These are phyloP conservation scores for Cadophora malorum DNA, from an alignment of 2,329 filamentous ascomycete genomes.

Conservation along the genomic window DNA sequence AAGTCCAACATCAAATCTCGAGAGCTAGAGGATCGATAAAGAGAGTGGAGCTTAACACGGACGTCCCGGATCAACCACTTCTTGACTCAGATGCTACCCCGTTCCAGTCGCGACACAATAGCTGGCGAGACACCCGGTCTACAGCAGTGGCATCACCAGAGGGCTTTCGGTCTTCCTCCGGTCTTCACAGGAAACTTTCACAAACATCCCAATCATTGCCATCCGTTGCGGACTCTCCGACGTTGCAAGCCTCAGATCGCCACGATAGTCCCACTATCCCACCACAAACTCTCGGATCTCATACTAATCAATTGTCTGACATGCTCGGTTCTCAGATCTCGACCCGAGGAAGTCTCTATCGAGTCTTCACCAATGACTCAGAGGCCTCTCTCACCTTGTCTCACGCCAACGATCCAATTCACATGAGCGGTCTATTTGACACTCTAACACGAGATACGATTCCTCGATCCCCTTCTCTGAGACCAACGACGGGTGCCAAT, in stretches of 20 bases:
- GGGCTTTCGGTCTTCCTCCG: conserved; percentile 47
- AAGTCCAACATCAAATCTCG: conserved; percentile 32
- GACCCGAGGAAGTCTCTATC: conserved; percentile 61
- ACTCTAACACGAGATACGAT: conserved; percentile 37
- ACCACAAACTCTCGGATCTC: conserved; percentile 53
- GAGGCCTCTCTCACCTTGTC: conserved; percentile 49
- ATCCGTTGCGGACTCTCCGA: conserved; percentile 54
- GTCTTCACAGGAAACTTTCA: conserved; percentile 52
- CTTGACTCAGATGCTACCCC: conserved; percentile 37
- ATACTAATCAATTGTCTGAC: conserved; percentile 63
- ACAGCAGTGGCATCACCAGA: conserved; percentile 49
- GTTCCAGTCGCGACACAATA: conserved; percentile 47
- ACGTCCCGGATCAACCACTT: conserved; percentile 42
- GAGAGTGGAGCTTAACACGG: conserved; percentile 35
- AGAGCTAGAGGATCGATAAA: conserved; percentile 30
- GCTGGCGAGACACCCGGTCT: conserved; percentile 61
- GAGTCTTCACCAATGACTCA: conserved; percentile 63
- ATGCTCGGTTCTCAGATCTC: conserved; percentile 65
- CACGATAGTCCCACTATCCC: conserved; percentile 69
- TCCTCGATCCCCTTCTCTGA: conserved; percentile 41
- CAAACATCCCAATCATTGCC: conserved; percentile 55
- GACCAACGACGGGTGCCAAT: conserved; percentile 42
- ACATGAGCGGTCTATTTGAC: conserved; percentile 41
- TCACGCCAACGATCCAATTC: conserved; percentile 36
- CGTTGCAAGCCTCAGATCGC: conserved; percentile 31